Evolutionary conservation across 2,329 filamentous ascomycete genomes (phyloP), one percentile per base, ranked within the genome.

Genomic region (Graphiopsis chlorocephala): DNA sequence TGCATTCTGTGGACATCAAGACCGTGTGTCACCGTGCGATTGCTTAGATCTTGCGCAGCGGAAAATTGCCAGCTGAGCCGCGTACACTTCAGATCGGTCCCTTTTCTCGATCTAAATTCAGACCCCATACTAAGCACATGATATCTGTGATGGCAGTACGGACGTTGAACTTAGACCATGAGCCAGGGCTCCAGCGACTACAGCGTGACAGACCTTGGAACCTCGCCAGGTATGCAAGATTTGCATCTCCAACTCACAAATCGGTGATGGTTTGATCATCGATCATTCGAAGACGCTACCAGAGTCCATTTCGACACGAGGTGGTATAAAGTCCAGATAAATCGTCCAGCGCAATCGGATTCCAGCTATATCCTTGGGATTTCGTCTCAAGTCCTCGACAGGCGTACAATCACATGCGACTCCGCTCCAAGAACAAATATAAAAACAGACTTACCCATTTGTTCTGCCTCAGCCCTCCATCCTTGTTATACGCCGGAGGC

Each of bases 381-480:
- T 7, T 45, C 38, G 38, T 20, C 38, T 45, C 38, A 8, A 45
- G n/a, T 45, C n/a, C 38, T 20, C n/a, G 8, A 45, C 10, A 2
- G 8, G 8, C 12, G 5, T 45, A 20, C 10, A 23, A 20, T 45
- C n/a, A 12, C n/a, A 45, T 23, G 38, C 38, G n/a, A 7, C n/a
- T 20, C n/a, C 38, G 8, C 8, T 20, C 23, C 38, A 25, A 64
- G 8, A 17, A 28, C 31, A 56, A 31, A 23, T 14, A 12, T 33
- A 42, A 47, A 64, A 0, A 5, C 10, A 14, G 56, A 82, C 89
- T 67, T 85, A 94, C 92, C 92, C 92, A 96, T 87, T 91, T 92
- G 75, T 95, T 96, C 59, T 90, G 84, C 77, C 89, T 90, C 68
- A 86, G 86, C 68, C 86, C 83, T 23, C 86, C 83, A 67, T 84